These are phyloP conservation scores for Tagetes erecta DNA, from an alignment of 129 eudicot genomes.

Conservation along the genomic window DNA sequence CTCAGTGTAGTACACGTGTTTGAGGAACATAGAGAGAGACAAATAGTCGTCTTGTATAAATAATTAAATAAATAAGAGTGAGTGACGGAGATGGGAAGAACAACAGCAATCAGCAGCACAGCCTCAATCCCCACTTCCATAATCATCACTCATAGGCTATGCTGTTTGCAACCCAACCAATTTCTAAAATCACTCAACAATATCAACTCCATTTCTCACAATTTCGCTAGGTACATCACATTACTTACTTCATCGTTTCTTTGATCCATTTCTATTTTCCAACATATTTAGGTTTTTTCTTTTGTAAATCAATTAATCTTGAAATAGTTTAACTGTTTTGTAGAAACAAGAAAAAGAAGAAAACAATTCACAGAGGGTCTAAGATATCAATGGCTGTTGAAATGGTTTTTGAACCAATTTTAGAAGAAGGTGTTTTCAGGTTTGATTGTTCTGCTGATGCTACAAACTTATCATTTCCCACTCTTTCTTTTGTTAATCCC, in stretches of 20 bases:
- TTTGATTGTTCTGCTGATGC: conserved; percentile 84
- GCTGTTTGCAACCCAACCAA: background rate
- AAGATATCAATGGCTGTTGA: conserved; percentile 48
- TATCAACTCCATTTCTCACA: conserved; percentile 24
- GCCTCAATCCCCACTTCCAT: background rate
- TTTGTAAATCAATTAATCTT: background rate
- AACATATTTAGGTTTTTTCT: background rate
- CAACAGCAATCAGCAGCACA: conserved; percentile 8
- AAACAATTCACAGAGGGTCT: conserved; percentile 26
- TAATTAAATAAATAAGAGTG: too few species aligned
- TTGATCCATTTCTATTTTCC: background rate
- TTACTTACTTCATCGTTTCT: background rate
- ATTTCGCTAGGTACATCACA: background rate
- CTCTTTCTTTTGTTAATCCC: conserved; percentile 69
- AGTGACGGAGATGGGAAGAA: conserved; percentile 8
- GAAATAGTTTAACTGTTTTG: conserved; percentile 4
- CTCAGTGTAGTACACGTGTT: conserved; percentile 15
- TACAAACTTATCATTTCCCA: conserved; percentile 69
- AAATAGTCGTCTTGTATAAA: too few species aligned
- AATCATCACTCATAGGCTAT: too few species aligned
- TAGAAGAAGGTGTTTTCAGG: conserved; percentile 87
- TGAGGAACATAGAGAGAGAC: background rate
- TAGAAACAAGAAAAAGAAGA: conserved; percentile 39
- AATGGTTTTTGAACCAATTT: conserved; percentile 75
- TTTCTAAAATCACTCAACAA: conserved; percentile 3